These are phyloP conservation scores for Isatis tinctoria DNA, from an alignment of 345 rosid species.

Conservation along the genomic window DNA sequence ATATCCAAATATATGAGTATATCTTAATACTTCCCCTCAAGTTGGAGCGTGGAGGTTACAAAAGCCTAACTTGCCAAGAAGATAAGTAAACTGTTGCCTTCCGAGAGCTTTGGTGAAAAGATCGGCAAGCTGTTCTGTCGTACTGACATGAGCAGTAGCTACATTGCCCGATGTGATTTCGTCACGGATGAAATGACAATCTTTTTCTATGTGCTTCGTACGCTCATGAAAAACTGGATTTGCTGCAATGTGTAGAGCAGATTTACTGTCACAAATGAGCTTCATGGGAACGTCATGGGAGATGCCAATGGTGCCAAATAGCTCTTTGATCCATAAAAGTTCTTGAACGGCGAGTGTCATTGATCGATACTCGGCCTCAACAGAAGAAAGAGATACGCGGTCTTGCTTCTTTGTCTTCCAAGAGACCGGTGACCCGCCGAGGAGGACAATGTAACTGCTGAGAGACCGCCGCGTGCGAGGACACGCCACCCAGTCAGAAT, in stretches of 20 bases:
- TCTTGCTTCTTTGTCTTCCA: background rate
- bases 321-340: background rate
- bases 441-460: background rate
- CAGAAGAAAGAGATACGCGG: background rate
- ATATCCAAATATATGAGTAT: background rate
- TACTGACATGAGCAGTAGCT: background rate
- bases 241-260: background rate
- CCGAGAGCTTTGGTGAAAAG: background rate
- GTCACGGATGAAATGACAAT: background rate
- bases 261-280: background rate
- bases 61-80: background rate
- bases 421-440: background rate
- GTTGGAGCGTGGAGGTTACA: background rate
- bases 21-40: background rate
- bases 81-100: background rate
- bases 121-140: background rate
- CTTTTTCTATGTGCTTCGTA: background rate
- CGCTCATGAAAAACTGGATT: background rate
- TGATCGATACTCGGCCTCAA: background rate
- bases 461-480: background rate
- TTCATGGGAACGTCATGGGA: background rate
- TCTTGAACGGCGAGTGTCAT: background rate
- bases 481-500: background rate
- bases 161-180: background rate
- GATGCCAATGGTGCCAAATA: background rate